Evolutionary conservation across 1,284 basidiomycete species (phyloP), one percentile per base, ranked within the genome.

Genomic region (Paramarasmius palmivorus): DNA sequence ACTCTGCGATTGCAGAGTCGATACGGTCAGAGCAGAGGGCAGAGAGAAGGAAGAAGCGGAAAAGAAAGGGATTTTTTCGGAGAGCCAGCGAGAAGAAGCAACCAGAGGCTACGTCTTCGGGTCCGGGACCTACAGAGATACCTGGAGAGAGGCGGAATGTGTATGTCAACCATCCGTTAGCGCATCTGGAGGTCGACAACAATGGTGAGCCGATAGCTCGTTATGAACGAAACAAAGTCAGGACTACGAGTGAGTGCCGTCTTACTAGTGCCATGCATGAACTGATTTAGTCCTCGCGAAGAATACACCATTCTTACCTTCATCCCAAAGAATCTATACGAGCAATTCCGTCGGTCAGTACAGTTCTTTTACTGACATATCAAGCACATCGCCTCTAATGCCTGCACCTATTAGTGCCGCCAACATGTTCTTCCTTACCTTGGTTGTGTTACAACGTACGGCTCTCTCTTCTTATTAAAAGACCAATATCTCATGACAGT

Each of bases 191-290:
- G 69, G 66, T 88, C 25, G 84, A 88, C 65, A 70, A 76, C 19
- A 69, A 84, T 50, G 92, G 93, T 29, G 92, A 98, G 58, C 94
- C 94, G 0, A 70, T 82, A 44, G 82, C 75, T 35, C 80, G 81
- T 25, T 98, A 95, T 72, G 83, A 84, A 32, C 78, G 95, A 61
- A 98, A 98, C 72, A 98, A 98, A 81, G 94, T 98, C 56, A 81
- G 92, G 64, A 98, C 95, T 41, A 91, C 89, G 61, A 96, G 90
- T 92, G 69, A 72, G 90, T 86, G 22, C 34, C 39, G 35, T 41
- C 37, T 20, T 55, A 14, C 20, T 49, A 50, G 26, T 48, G n/a
- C 51, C 46, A 50, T 49, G 25, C 20, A n/a, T n/a, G n/a, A n/a
- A n/a, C n/a, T n/a, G n/a, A n/a, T n/a, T n/a, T n/a, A n/a, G n/a